phyloP scores from a whole-genome alignment of 23 red algal genomes.

The Chondrus crispus region DNA sequence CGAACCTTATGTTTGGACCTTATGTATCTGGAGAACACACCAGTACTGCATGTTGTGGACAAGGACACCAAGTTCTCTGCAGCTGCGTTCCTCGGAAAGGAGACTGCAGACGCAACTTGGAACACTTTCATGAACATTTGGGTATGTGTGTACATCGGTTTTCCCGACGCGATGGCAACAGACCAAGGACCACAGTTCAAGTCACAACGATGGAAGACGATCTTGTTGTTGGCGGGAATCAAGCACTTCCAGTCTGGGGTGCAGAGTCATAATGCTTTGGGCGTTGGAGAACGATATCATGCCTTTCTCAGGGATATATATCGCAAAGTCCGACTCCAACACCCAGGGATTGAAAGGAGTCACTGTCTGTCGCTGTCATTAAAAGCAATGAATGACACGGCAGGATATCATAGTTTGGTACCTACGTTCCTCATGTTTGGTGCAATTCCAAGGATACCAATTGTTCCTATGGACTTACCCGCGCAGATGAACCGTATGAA shows the following conservation, averaged over 20 bases:
- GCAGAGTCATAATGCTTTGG: background rate
- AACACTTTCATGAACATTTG: background rate
- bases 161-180: background rate
- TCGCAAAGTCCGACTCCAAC: background rate
- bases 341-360: background rate
- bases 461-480: background rate
- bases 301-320: background rate
- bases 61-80: background rate
- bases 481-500: background rate
- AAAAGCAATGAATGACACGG: background rate
- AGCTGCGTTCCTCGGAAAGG: background rate
- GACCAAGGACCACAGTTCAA: background rate
- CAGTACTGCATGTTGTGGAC: background rate
- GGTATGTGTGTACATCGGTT: background rate
- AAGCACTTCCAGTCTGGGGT: background rate
- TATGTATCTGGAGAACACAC: background rate
- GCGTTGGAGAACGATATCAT: background rate
- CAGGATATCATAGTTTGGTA: background rate
- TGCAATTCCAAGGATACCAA: background rate
- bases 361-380: background rate
- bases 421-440: background rate
- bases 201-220: background rate
- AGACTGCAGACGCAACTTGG: background rate
- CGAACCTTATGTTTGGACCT: background rate
- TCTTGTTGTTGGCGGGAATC: background rate